Evolutionary conservation across 2,329 filamentous ascomycete species (phyloP).

Genomic region (Xylariaceae sp.): DNA sequence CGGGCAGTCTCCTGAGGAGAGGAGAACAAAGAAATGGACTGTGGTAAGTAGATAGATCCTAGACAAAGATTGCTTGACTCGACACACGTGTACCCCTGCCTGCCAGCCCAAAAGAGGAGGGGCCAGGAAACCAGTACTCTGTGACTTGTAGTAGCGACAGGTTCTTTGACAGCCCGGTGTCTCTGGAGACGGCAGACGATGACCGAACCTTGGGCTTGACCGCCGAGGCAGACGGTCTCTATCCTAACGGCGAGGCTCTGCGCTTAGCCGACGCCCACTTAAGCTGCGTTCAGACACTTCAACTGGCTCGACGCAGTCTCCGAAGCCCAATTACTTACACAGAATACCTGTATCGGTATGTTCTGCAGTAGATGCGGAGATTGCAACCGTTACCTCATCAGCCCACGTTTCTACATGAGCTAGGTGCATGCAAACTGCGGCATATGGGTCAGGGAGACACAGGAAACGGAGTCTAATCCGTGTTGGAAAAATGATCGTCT

Average conservation of each 20-base stretch:
- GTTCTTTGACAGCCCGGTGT: conserved; percentile 20
- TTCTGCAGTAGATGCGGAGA: conserved; percentile 34
- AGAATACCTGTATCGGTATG: conserved; percentile 23
- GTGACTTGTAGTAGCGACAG: conserved; percentile 20
- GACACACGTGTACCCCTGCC: conserved; percentile 50
- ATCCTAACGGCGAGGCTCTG: conserved; percentile 34
- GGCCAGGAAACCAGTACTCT: conserved; percentile 4
- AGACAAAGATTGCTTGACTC: conserved; percentile 48
- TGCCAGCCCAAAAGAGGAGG: conserved; percentile 23
- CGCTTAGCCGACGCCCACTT: conserved; percentile 34
- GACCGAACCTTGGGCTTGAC: conserved; percentile 31
- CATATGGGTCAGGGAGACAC: conserved; percentile 36
- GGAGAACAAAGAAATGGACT: conserved; percentile 46
- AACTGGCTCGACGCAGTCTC: conserved; percentile 24
- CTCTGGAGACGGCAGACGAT: conserved; percentile 22
- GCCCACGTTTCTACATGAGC: conserved; percentile 38
- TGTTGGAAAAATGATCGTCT: conserved; percentile 19
- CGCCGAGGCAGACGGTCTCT: conserved; percentile 29
- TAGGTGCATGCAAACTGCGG: conserved; percentile 39
- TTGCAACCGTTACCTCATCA: conserved; percentile 40
- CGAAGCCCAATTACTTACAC: conserved; percentile 32
- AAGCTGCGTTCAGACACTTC: conserved; percentile 24
- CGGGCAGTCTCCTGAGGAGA: conserved; percentile 36
- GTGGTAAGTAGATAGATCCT: conserved; percentile 34
- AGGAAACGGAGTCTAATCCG: conserved; percentile 32